A percentile compares a stretch with the other conserved stretches of the same genome.
These are phyloP conservation scores for Fusarium dlaminii DNA, from an alignment of 2,329 filamentous ascomycete species.

Conservation along the genomic window DNA sequence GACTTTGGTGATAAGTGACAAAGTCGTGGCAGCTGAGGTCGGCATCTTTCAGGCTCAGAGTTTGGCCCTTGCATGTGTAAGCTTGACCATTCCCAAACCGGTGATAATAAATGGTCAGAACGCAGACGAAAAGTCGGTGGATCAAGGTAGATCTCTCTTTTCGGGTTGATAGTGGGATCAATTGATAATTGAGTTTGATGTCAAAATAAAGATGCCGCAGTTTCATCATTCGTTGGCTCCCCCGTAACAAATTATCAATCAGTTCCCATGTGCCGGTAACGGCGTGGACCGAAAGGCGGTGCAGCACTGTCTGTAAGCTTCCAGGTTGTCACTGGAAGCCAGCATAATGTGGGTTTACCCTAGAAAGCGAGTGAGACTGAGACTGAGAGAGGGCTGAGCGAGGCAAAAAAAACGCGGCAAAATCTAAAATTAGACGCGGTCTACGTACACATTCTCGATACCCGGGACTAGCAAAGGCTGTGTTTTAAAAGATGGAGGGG, in stretches of 20 bases:
- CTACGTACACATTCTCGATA: conserved; percentile 8
- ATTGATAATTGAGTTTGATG: background rate
- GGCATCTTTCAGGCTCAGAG: background rate
- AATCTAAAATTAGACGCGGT: conserved; percentile 41
- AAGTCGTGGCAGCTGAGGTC: background rate
- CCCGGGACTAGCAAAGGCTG: conserved; percentile 32
- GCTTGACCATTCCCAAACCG: background rate
- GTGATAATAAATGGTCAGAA: background rate
- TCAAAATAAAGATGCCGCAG: background rate
- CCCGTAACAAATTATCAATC: background rate
- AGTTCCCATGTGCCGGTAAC: background rate
- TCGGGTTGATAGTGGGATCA: background rate
- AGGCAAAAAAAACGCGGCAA: conserved; percentile 29
- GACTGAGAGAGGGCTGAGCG: conserved; percentile 31
- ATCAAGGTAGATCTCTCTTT: background rate
- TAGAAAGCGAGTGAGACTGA: background rate
- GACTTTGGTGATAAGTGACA: conserved; percentile 15
- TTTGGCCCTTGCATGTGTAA: conserved; percentile 1
- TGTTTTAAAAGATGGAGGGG: conserved; percentile 26
- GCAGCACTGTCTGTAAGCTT: background rate
- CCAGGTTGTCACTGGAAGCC: background rate
- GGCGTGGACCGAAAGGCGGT: background rate
- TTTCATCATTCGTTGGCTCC: background rate
- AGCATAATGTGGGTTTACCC: background rate
- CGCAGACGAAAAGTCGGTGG: background rate